Base-by-base conservation (phyloP, 2,329 filamentous ascomycete genomes). In the Plenodomus biglobosus region DNA sequence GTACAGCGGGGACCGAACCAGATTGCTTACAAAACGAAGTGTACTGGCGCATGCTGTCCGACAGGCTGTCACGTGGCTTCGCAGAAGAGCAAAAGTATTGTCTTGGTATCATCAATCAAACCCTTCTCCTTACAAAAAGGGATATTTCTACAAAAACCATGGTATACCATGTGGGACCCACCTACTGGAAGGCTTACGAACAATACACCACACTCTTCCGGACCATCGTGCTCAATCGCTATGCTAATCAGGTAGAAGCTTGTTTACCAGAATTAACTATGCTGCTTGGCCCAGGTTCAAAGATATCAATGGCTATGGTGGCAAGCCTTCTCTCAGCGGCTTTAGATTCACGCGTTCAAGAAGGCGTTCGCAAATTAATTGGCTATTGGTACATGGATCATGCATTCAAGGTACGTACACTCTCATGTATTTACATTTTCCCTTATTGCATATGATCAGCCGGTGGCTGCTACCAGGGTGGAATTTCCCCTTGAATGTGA, bases 161-260 rank as follows among this genome's bases (percentile, higher is more conserved):
- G 57, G 38, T 40, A 11, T 52, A 68, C 21, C 24, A 53, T 30
- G 38, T 65, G 15, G 50, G 59, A 35, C 22, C 37, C 7, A 18
- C 40, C 2, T 67, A 67, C 39, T 36, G 61, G 16, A 50, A 50
- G 16, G 70, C 74, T 21, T 79, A 77, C 51, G 67, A 72, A 6
- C 70, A 71, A 24, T 79, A 72, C 45, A 73, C 72, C 36, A 72
- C 69, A 3, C 61, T 79, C 1, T 79, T 76, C 48, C 76, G 79
- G 47, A 78, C 72, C 0, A 73, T 79, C 15, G 71, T 78, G 7
- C 67, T 80, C 17, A 74, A 76, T 34, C 70, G 77, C 19, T 80
- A 79, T 50, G 55, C 75, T 36, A 79, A 79, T 48, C 77, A 79
- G 48, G 72, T 78, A 2, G 59, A 76, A 30, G 76, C 74, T 18